phyloP scores from a whole-genome alignment of 2,329 filamentous ascomycete species.

The Nannizziopsis arthrosporioides region DNA sequence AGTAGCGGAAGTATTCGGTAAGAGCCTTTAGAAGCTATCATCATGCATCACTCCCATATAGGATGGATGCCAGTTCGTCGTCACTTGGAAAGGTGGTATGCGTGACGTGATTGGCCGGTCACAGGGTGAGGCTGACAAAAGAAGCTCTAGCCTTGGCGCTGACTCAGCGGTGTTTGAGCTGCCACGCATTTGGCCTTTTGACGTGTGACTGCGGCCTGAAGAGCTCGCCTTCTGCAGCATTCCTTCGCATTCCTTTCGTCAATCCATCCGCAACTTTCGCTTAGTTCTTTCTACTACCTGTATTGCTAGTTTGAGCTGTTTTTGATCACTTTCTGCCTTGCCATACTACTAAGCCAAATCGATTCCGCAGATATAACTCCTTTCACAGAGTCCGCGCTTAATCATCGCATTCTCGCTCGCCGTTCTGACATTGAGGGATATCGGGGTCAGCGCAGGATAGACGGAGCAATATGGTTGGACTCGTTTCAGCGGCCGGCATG shows the following conservation, averaged over 20 bases:
- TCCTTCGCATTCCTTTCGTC: background rate
- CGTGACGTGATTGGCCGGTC: constrained; percentile 8
- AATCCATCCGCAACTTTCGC: background rate
- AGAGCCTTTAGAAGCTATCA: background rate
- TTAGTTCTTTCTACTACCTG: background rate
- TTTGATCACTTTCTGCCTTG: background rate
- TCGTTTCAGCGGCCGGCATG: constrained; percentile 87
- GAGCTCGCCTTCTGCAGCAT: constrained; percentile 1
- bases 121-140: background rate
- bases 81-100: background rate
- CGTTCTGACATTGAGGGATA: background rate
- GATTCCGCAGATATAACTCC: background rate
- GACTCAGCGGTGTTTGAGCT: constrained; percentile 5
- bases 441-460: constrained; percentile 3
- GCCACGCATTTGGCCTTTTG: background rate
- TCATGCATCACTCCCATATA: background rate
- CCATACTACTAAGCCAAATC: background rate
- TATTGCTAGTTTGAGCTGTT: constrained; percentile 3
- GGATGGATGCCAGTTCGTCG: background rate
- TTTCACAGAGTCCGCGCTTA: background rate
- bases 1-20: too few species aligned
- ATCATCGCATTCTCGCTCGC: background rate
- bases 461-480: constrained; percentile 61
- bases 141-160: background rate
- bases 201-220: constrained; percentile 3